These are phyloP conservation scores for Spencermartinsiella europaea DNA, from an alignment of 805 yeast genomes.

Conservation along the genomic window DNA sequence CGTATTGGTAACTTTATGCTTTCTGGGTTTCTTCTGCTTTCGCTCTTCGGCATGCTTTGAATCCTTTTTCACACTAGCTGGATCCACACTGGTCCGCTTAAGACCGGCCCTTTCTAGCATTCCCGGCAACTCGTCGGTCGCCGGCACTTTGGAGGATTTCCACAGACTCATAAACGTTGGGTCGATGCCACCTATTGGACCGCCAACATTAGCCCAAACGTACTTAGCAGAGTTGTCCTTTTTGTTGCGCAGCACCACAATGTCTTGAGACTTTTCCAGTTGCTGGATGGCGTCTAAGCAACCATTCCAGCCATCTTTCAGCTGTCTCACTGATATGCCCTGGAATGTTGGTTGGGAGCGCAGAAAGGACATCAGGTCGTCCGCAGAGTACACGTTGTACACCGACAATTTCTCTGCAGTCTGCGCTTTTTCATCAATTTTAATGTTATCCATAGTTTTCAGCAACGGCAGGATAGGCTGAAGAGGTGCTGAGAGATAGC, in stretches of 20 bases:
- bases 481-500: slow-evolving; percentile 57
- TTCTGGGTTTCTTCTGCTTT: slow-evolving; percentile 86
- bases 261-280: slow-evolving; percentile 69
- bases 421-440: slow-evolving; percentile 53
- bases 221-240: slow-evolving; percentile 91
- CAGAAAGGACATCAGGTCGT: slow-evolving; percentile 67
- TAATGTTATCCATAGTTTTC: slow-evolving; percentile 70
- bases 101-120: slow-evolving; percentile 76
- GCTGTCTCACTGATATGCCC: slow-evolving; percentile 77
- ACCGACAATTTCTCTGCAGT: slow-evolving; percentile 84
- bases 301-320: slow-evolving; percentile 91
- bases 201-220: slow-evolving; percentile 86
- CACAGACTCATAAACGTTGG: slow-evolving; percentile 80
- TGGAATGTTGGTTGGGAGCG: slow-evolving; percentile 79
- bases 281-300: slow-evolving; percentile 74
- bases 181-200: slow-evolving; percentile 65
- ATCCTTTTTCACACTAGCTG: slow-evolving; percentile 76
- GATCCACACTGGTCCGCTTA: slow-evolving; percentile 97
- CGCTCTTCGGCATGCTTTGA: slow-evolving; percentile 48
- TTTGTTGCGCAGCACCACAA: slow-evolving; percentile 81
- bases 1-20: slow-evolving; percentile 90
- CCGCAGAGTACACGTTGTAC: slow-evolving; percentile 78
- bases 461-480: slow-evolving; percentile 66
- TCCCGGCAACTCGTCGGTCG: slow-evolving; percentile 73
- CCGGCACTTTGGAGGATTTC: slow-evolving; percentile 75